Evolutionary conservation across 2,329 filamentous ascomycete species (phyloP).

Genomic region (Ophiostoma himal-ulmi): DNA sequence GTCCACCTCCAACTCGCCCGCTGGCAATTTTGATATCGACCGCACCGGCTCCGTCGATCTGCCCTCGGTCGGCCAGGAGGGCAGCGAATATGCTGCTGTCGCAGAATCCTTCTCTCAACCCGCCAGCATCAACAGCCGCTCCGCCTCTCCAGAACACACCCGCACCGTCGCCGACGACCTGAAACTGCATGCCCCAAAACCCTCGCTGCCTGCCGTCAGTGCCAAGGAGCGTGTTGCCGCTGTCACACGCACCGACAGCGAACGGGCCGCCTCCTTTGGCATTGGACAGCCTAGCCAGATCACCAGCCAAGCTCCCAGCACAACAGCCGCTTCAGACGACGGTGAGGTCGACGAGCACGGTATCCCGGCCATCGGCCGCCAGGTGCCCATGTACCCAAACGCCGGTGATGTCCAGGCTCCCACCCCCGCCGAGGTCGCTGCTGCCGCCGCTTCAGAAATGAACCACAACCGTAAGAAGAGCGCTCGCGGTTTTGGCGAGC

Average conservation of each 20-base stretch:
- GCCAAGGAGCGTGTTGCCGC: conserved; percentile 76
- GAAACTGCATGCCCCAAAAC: conserved; percentile 82
- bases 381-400: conserved; percentile 88
- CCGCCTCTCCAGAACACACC: conserved; percentile 62
- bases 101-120: conserved; percentile 38
- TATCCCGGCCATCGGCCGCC: conserved; percentile 85
- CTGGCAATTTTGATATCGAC: conserved; percentile 37
- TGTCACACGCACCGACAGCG: conserved; percentile 89
- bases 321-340: conserved; percentile 41
- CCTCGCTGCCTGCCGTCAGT: conserved; percentile 72
- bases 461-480: conserved; percentile 69
- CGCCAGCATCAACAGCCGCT: conserved; percentile 33
- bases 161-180: conserved; percentile 73
- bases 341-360: conserved; percentile 77
- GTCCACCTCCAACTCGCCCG: conserved; percentile 25
- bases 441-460: conserved; percentile 35
- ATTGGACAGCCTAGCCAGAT: conserved; percentile 60
- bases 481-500: conserved; percentile 59
- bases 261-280: conserved; percentile 75
- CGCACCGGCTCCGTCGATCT: conserved; percentile 73
- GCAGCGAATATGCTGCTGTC: conserved; percentile 70
- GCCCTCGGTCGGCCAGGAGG: conserved; percentile 84
- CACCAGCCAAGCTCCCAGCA: conserved; percentile 33
- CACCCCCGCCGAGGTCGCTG: conserved; percentile 55
- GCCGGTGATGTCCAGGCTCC: conserved; percentile 95